Base-by-base conservation (phyloP, 495 filamentous ascomycete species). In the Daldinia caldariorum region DNA sequence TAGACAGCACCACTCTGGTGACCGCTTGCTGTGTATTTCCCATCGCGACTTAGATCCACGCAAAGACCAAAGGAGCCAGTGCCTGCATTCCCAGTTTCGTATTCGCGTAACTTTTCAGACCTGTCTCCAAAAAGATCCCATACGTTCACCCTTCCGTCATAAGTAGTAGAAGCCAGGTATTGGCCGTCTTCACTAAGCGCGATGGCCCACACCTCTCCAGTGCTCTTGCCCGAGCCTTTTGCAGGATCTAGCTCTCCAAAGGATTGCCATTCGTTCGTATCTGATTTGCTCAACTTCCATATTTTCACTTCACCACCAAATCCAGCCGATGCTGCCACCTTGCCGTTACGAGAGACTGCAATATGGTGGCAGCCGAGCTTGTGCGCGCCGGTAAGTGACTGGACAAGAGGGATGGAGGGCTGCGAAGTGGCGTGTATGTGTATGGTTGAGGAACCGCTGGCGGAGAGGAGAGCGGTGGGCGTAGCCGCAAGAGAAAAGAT, bases 1-100 rank as follows among this genome's bases (percentile, higher is more conserved):
- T 97, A 97, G 57, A 99, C 87, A n/a, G 88, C 89, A 26, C 95
- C 95, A 76, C 92, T 97, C 77, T 97, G 89, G 79, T 99, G 96
- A 0, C 95, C 95, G 62, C 90, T 94, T 8, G 94, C 95, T 53
- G 94, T 93, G 72, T 94, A 89, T 63, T 86, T 87, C 58, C 94
- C 94, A 79, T 99, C 91, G 32, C 84, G 71, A 35, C 81, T 84
- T 55, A 97, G 76, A 77, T 97, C 94, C 59, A 99, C 88, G 73
- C 89, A 90, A 78, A 93, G 89, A 13, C 94, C 95, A 80, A 97
- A 98, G 57, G 79, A 82, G 1, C 82, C 82, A 8, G 78, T 74
- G 9, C 80, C 82, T 62, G 89, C 90, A 34, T 90, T 90, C 45
- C 97, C 97, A 0, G 96, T 97, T 79, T 97, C 92, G 71, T 94